phyloP scores from a whole-genome alignment of 2,329 filamentous ascomycete species.

The Neophaeococcomyces mojaviensis region DNA sequence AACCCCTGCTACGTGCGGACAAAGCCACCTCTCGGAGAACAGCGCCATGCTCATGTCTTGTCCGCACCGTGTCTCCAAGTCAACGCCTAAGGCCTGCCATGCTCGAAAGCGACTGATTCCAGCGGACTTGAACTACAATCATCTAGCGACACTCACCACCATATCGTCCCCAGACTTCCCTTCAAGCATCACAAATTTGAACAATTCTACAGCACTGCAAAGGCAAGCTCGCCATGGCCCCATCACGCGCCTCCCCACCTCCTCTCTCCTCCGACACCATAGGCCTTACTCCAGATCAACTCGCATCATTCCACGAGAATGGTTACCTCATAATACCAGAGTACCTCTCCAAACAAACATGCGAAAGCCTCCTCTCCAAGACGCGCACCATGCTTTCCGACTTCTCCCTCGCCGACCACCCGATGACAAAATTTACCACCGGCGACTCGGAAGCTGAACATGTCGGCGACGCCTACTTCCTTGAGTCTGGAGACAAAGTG shows the following conservation, averaged over 20 bases:
- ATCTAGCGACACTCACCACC: too few species aligned
- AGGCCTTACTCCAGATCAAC: conserved; percentile 21
- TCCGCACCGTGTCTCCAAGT: too few species aligned
- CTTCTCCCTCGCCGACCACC: conserved; percentile 75
- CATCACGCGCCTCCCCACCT: conserved; percentile 3
- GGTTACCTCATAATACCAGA: conserved; percentile 84
- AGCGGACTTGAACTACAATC: too few species aligned
- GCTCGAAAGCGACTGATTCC: too few species aligned
- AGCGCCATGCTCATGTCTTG: too few species aligned
- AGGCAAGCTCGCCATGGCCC: background rate
- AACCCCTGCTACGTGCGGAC: too few species aligned
- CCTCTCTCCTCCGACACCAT: background rate
- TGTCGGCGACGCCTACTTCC: conserved; percentile 91
- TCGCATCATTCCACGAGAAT: conserved; percentile 54
- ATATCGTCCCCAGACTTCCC: too few species aligned
- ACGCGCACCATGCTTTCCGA: conserved; percentile 65
- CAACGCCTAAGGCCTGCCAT: too few species aligned
- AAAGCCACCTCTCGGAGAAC: too few species aligned
- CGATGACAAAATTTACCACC: conserved; percentile 89
- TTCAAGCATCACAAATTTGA: too few species aligned
- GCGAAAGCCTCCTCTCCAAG: conserved; percentile 59
- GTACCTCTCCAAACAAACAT: conserved; percentile 47
- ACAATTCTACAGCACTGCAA: too few species aligned
- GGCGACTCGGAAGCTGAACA: conserved; percentile 62
- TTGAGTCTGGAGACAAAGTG: conserved; percentile 80